A percentile compares a stretch with the other conserved stretches of the same genome.
These are phyloP conservation scores for Stagonosporopsis tanaceti DNA, from an alignment of 2,329 filamentous ascomycete species.

Conservation along the genomic window DNA sequence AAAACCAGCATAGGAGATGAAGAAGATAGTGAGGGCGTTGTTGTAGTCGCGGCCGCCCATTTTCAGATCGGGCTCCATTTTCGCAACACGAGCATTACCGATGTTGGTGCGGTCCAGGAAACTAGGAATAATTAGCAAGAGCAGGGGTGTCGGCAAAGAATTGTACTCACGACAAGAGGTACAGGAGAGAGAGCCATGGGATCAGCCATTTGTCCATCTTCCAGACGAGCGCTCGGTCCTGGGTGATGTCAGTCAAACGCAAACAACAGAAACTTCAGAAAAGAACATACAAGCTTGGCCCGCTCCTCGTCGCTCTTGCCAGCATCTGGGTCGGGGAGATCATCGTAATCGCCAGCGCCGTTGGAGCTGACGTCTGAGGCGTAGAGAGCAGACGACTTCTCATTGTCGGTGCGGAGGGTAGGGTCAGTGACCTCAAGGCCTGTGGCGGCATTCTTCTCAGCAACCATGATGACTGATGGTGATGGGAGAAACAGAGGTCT, in stretches of 20 bases:
- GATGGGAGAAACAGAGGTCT: constrained; percentile 24
- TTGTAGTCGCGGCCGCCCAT: constrained; percentile 67
- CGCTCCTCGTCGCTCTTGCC: constrained; percentile 48
- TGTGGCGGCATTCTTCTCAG: constrained; percentile 33
- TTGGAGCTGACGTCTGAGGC: constrained; percentile 36
- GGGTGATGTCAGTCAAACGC: constrained; percentile 23
- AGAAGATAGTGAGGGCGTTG: constrained; percentile 71
- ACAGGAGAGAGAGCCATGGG: constrained; percentile 52
- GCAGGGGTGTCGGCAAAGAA: too few species aligned
- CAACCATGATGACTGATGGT: constrained; percentile 40
- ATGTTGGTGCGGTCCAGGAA: constrained; percentile 51
- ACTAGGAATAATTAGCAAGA: neutral
- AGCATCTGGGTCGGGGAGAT: constrained; percentile 45
- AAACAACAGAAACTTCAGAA: neutral
- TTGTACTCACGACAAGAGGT: constrained; percentile 45
- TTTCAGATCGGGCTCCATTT: constrained; percentile 38
- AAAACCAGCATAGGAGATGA: constrained; percentile 60
- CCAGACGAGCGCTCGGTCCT: constrained; percentile 50
- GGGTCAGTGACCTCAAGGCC: constrained; percentile 24
- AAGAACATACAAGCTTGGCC: constrained; percentile 40
- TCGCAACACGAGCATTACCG: constrained; percentile 56
- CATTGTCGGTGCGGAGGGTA: constrained; percentile 20
- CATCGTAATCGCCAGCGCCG: constrained; percentile 38
- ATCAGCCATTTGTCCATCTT: constrained; percentile 54
- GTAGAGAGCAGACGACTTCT: constrained; percentile 35